These are phyloP conservation scores for Pichia phayaonensis DNA, from an alignment of 805 yeast genomes.

Conservation along the genomic window DNA sequence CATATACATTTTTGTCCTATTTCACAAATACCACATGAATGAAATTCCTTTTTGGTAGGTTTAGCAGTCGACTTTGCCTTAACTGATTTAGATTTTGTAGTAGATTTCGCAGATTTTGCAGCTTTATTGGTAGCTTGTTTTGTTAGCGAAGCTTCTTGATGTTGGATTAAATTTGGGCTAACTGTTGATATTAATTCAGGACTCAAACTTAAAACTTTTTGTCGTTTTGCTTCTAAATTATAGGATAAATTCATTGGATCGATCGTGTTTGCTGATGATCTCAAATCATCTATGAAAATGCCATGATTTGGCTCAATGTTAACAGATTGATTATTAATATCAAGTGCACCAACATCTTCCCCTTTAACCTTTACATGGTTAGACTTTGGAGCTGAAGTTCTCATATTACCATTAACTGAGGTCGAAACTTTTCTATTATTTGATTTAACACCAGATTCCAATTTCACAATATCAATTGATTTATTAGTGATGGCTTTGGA, in stretches of 20 bases:
- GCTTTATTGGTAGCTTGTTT: not conserved
- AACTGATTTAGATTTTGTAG: not conserved
- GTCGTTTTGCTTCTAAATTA: constrained; percentile 25
- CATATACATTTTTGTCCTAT: constrained; percentile 6
- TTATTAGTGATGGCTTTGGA: not conserved
- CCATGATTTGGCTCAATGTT: not conserved
- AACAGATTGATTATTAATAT: not conserved
- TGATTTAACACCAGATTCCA: not conserved
- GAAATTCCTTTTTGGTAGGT: constrained; percentile 1
- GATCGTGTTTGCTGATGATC: constrained; percentile 18
- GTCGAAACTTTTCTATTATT: not conserved
- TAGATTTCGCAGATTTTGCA: not conserved
- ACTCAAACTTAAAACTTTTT: constrained; percentile 12
- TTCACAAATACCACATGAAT: constrained; percentile 8
- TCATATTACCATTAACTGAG: not conserved
- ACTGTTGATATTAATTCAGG: not conserved
- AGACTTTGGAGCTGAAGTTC: not conserved
- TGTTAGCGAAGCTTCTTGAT: not conserved
- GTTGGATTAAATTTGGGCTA: not conserved
- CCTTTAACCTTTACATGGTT: not conserved
- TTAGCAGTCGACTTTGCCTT: not conserved
- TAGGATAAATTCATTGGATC: constrained; percentile 29
- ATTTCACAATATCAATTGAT: not conserved
- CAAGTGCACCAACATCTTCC: not conserved
- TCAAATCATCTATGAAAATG: not conserved